Percentiles rank a stretch among this genome's conserved stretches.
These are phyloP conservation scores for Acacia confusa DNA, from an alignment of 306 rosid species.

Conservation along the genomic window DNA sequence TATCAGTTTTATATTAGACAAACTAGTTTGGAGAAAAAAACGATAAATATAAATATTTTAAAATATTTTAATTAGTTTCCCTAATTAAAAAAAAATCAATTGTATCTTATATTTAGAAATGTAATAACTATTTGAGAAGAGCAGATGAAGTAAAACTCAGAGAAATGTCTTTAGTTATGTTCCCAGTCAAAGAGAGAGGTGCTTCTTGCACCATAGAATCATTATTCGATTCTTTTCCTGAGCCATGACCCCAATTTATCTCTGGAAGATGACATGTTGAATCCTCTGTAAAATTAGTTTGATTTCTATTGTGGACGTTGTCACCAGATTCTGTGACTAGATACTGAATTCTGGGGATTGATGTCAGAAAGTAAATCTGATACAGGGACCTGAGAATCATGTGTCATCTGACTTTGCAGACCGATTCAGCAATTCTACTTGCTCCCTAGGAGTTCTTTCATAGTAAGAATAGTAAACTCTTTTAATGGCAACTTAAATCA, in stretches of 20 bases:
- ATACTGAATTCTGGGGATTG: constrained; percentile 33
- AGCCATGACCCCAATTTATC: constrained; percentile 35
- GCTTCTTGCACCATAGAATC: constrained; percentile 16
- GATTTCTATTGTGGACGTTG: constrained; percentile 43
- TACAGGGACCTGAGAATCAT: constrained; percentile 49
- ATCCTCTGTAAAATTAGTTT: constrained; percentile 33
- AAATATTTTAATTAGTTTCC: too few species aligned
- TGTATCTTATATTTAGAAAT: too few species aligned
- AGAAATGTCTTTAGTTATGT: constrained; percentile 31
- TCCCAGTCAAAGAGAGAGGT: constrained; percentile 33
- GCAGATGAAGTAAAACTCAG: too few species aligned
- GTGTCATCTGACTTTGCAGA: constrained; percentile 64
- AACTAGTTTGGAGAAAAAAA: too few species aligned
- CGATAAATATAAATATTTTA: too few species aligned
- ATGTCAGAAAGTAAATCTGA: constrained; percentile 45
- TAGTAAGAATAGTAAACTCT: constrained; percentile 47
- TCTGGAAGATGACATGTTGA: constrained; percentile 35
- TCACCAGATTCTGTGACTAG: constrained; percentile 32
- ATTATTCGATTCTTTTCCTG: constrained; percentile 24
- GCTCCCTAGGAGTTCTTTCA: constrained; percentile 66
- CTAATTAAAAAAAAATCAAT: too few species aligned
- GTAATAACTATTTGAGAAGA: too few species aligned
- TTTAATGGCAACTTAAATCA: constrained; percentile 45
- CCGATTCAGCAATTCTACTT: constrained; percentile 55
- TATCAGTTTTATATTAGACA: too few species aligned